Conservation (phyloP, 2,329 filamentous ascomycete species). For the Diaporthe helianthi region DNA sequence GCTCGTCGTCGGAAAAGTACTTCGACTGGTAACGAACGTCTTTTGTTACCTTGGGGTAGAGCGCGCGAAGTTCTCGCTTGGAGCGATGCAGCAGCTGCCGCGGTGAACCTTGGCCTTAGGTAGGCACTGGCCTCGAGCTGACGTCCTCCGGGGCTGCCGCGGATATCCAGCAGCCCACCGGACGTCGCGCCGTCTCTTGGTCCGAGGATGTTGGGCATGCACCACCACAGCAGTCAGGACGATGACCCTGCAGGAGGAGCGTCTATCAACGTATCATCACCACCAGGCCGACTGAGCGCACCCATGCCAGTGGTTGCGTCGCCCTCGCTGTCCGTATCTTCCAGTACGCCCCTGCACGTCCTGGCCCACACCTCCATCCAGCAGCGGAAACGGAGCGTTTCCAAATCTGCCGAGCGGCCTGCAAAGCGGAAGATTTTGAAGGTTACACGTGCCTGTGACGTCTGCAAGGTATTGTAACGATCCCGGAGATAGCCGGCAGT, state of each 20-base stretch:
- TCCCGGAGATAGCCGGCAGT: background rate
- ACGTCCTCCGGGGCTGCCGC: background rate
- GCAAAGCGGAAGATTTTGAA: slow-evolving; percentile 37
- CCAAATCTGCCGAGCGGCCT: slow-evolving; percentile 8
- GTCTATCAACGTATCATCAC: background rate
- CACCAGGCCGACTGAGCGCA: slow-evolving; percentile 1
- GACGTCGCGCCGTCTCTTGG: background rate
- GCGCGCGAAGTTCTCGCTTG: background rate
- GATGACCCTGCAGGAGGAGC: background rate
- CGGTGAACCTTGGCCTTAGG: background rate
- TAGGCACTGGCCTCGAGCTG: background rate
- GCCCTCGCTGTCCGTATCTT: slow-evolving; percentile 9
- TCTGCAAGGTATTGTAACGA: slow-evolving; percentile 38
- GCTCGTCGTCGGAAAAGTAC: slow-evolving; percentile 10
- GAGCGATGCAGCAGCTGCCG: slow-evolving; percentile 2
- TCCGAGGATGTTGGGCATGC: slow-evolving; percentile 17
- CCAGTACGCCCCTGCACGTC: slow-evolving; percentile 21
- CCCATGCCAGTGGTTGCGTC: slow-evolving; percentile 12
- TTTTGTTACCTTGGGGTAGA: background rate
- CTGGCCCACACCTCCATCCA: slow-evolving; percentile 15
- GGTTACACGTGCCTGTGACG: slow-evolving; percentile 49
- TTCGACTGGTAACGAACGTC: background rate
- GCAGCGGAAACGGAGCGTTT: slow-evolving; percentile 23
- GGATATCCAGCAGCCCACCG: background rate
- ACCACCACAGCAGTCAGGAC: slow-evolving; percentile 18